Evolutionary conservation across 257 asterid genomes (phyloP), one percentile per base, ranked within the genome.

Genomic region (Solanum chilense): DNA sequence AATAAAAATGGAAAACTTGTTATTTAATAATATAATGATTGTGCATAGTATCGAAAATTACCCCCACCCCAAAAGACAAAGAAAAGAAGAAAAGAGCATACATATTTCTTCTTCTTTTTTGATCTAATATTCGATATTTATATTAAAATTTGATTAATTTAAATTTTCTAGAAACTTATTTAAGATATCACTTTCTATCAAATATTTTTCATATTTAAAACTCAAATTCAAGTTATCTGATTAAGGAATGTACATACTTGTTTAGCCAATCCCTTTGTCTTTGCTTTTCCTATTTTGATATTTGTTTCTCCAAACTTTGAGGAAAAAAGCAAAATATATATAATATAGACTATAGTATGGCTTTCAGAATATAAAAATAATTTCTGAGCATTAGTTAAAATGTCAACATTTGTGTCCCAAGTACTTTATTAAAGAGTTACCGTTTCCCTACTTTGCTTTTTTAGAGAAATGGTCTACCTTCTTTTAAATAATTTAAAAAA

Each of bases 171-270:
- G 1, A 0, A 2, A 18, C 1, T 6, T 2, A 0, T 56, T 18
- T 0, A 0, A 0, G 4, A 7, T 56, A 56, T 0, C 11, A 2
- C 11, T 56, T 3, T 0, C 5, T 20, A 1, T 16, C 3, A 56
- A 56, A 20, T 18, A 56, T 18, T 56, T 56, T 56, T 56, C 10
- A 7, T 56, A n/a, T n/a, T n/a, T n/a, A 18, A 56, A 2, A 1
- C 11, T 56, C n/a, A 2, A 18, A 56, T 56, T 0, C 2, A 0
- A 56, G 1, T 18, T 1, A 23, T 52, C 4, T 52, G 0, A 52
- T 16, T 52, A 3, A 18, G 4, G 0, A 16, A 56, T 12, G 5
- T 56, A 18, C 64, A 18, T 56, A 56, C 64, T 56, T 18, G 64
- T 18, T 18, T 56, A 23, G 20, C 64, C n/a, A 56, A 56, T 56